These are phyloP conservation scores for Centrapalus pauciflorus DNA, from an alignment of 129 eudicot species.

Conservation along the genomic window DNA sequence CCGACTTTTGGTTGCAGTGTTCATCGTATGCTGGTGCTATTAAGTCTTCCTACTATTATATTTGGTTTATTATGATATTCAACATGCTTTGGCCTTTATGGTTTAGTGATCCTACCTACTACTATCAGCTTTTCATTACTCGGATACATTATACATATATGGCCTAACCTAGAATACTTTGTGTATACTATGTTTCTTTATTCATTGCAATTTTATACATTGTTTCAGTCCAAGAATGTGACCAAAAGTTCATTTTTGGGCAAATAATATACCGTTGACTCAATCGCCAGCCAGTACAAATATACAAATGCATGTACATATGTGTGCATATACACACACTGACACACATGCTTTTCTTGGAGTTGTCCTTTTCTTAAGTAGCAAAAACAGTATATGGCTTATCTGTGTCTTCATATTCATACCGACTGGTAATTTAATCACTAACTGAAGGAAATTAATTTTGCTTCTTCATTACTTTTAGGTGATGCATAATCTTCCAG, in stretches of 20 bases:
- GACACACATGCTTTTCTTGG: neutral
- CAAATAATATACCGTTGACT: neutral
- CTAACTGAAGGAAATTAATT: neutral
- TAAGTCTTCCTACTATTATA: neutral
- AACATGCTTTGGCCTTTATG: neutral
- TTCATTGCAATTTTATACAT: neutral
- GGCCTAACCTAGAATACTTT: neutral
- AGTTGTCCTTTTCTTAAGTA: neutral
- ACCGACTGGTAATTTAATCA: neutral
- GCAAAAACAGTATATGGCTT: neutral
- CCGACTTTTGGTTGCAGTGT: neutral
- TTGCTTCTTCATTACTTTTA: slow-evolving; percentile 14
- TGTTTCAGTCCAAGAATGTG: neutral
- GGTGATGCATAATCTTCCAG: slow-evolving; percentile 81
- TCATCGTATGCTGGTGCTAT: neutral
- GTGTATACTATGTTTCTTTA: neutral
- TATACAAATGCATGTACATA: neutral
- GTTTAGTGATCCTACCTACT: neutral
- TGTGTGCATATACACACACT: neutral
- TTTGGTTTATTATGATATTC: neutral
- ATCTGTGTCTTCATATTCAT: neutral
- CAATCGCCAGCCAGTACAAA: neutral
- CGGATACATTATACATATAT: neutral
- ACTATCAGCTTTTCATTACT: neutral
- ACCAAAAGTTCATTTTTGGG: neutral